phyloP scores from a whole-genome alignment of 2,329 filamentous ascomycete genomes.

The Colletotrichum simmondsii region DNA sequence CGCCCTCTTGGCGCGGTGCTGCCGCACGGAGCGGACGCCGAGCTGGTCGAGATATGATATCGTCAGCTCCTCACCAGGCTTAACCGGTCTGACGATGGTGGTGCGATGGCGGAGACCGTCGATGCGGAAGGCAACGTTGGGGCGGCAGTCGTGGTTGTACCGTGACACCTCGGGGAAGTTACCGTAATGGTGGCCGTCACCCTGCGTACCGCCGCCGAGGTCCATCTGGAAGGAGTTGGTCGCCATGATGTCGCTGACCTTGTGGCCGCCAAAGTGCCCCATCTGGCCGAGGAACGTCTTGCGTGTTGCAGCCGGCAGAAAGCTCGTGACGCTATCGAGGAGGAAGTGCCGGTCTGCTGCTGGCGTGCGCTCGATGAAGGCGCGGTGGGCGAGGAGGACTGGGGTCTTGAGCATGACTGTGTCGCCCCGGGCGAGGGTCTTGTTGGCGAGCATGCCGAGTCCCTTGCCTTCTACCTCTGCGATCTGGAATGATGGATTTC shows the following conservation, averaged over 20 bases:
- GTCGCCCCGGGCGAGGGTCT: constrained; percentile 36
- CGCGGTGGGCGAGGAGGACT: constrained; percentile 33
- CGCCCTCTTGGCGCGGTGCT: constrained; percentile 40
- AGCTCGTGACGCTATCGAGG: constrained; percentile 15
- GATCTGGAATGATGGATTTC: constrained; percentile 35
- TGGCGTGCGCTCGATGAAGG: constrained; percentile 31
- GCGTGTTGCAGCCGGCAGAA: constrained; percentile 21
- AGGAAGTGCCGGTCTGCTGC: constrained; percentile 7
- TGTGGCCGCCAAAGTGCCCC: constrained; percentile 31
- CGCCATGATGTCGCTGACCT: constrained; percentile 32
- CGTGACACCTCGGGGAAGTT: constrained; percentile 41
- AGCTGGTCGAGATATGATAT: constrained; percentile 53
- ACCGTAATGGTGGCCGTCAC: constrained; percentile 32
- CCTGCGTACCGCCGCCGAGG: constrained; percentile 24
- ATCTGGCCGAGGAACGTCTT: constrained; percentile 28
- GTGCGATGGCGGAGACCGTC: constrained; percentile 50
- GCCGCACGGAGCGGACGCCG: constrained; percentile 40
- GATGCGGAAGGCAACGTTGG: constrained; percentile 56
- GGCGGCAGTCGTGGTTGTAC: constrained; percentile 58
- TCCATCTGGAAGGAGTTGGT: constrained; percentile 37
- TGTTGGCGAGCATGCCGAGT: constrained; percentile 40
- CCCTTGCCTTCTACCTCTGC: constrained; percentile 39
- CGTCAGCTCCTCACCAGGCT: constrained; percentile 54
- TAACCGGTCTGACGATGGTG: constrained; percentile 49
- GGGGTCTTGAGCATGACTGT: constrained; percentile 28